A percentile compares a stretch with the other conserved stretches of the same genome.
Evolutionary conservation across 1,284 basidiomycete genomes (phyloP).

Genomic region (Sparassis latifolia): DNA sequence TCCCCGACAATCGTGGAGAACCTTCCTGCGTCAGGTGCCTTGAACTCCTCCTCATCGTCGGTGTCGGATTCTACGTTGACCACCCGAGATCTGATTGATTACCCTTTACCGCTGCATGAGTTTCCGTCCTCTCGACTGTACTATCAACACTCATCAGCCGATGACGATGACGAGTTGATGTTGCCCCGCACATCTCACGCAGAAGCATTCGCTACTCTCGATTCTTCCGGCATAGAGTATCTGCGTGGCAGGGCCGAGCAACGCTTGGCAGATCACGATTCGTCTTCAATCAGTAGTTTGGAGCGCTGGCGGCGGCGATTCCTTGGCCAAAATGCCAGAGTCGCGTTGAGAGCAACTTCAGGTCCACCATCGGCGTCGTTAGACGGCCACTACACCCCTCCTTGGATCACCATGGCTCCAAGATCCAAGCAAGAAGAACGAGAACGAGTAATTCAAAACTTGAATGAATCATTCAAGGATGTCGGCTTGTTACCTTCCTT

Average conservation of each 20-base stretch:
- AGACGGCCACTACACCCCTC: slow-evolving; percentile 37
- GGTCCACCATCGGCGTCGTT: slow-evolving; percentile 15
- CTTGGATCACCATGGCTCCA: slow-evolving; percentile 62
- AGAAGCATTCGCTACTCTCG: slow-evolving; percentile 67
- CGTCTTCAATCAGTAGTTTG: slow-evolving; percentile 10
- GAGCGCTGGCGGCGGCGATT: slow-evolving; percentile 19
- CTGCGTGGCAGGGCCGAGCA: slow-evolving; percentile 30
- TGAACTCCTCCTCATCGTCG: slow-evolving; percentile 7
- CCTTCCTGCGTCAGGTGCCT: slow-evolving; percentile 4
- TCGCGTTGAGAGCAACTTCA: slow-evolving; percentile 12
- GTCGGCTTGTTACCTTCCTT: slow-evolving; percentile 66
- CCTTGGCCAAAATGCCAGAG: slow-evolving; percentile 18
- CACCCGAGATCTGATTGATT: slow-evolving; percentile 10
- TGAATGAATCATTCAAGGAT: slow-evolving; percentile 71
- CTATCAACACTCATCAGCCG: slow-evolving; percentile 15
- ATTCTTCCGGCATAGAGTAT: slow-evolving; percentile 51
- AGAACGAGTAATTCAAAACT: slow-evolving; percentile 57
- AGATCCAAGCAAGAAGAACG: slow-evolving; percentile 60
- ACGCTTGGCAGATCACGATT: slow-evolving; percentile 19
- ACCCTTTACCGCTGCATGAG: slow-evolving; percentile 9
- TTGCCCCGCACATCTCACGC: slow-evolving; percentile 58
- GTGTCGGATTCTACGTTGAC: slow-evolving; percentile 9
- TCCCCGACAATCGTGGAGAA: slow-evolving; percentile 14
- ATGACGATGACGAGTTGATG: slow-evolving; percentile 32
- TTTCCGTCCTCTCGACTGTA: slow-evolving; percentile 1